Evolutionary conservation across 1,284 basidiomycete species (phyloP).

Genomic region (Mixia osmundae): DNA sequence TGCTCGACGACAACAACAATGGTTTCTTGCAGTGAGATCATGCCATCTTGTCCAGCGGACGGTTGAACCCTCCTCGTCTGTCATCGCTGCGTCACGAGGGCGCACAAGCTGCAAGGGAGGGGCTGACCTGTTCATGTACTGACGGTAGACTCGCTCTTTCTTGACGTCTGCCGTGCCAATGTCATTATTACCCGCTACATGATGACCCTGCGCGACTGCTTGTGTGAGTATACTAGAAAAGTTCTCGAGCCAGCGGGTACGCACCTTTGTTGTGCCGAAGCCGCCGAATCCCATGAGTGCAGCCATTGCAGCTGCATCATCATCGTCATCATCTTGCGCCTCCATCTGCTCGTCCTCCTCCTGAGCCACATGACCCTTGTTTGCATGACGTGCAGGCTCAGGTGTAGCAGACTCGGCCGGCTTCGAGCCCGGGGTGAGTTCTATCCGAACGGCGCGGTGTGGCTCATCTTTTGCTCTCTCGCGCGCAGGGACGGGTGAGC

Average conservation of each 20-base stretch:
- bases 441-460: too few species aligned
- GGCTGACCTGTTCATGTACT: conserved; percentile 11
- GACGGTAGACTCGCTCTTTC: conserved; percentile 7
- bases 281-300: conserved; percentile 71
- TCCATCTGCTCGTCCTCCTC: too few species aligned
- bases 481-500: too few species aligned
- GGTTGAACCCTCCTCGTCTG: background rate
- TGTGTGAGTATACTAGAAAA: background rate
- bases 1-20: too few species aligned
- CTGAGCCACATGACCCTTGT: too few species aligned
- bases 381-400: too few species aligned
- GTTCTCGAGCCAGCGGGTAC: conserved; percentile 12
- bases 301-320: conserved; percentile 48
- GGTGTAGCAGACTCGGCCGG: too few species aligned
- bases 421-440: too few species aligned
- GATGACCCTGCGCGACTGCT: conserved; percentile 4
- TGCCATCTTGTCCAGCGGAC: conserved; percentile 3
- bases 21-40: background rate
- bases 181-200: conserved; percentile 9
- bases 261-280: conserved; percentile 72
- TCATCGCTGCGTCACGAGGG: background rate
- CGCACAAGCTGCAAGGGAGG: background rate
- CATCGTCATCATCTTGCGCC: conserved; percentile 37
- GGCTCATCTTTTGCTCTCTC: too few species aligned
- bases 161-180: conserved; percentile 5